phyloP scores from a whole-genome alignment of 2,329 filamentous ascomycete species.

The Calycina herbarum region DNA sequence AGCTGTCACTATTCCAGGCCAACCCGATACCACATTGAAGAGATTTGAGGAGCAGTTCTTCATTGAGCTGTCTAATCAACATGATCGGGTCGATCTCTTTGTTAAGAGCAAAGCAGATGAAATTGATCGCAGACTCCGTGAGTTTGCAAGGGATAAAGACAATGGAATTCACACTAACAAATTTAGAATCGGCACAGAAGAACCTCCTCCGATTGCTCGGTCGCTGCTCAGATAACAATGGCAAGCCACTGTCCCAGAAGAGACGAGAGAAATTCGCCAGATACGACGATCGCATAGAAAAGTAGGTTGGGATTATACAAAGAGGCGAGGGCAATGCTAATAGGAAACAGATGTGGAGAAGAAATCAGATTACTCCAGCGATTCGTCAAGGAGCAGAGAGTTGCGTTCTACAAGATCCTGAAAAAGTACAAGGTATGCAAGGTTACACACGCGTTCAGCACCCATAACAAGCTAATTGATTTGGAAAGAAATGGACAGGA shows the following conservation, averaged over 20 bases:
- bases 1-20: slow-evolving; percentile 74
- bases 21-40: slow-evolving; percentile 56
- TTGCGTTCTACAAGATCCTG: slow-evolving; percentile 78
- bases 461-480: slow-evolving; percentile 13
- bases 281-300: slow-evolving; percentile 34
- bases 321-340: slow-evolving; percentile 15
- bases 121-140: slow-evolving; percentile 68
- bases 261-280: slow-evolving; percentile 33
- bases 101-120: slow-evolving; percentile 79
- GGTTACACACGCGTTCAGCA: neutral
- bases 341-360: slow-evolving; percentile 56
- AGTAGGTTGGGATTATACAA: slow-evolving; percentile 20
- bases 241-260: slow-evolving; percentile 31
- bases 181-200: slow-evolving; percentile 30
- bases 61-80: slow-evolving; percentile 68
- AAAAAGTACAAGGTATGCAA: slow-evolving; percentile 75
- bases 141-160: slow-evolving; percentile 30
- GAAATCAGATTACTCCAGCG: slow-evolving; percentile 70
- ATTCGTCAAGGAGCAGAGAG: slow-evolving; percentile 71
- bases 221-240: slow-evolving; percentile 28
- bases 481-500: slow-evolving; percentile 72
- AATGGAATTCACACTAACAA: slow-evolving; percentile 15
- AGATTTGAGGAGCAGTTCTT: slow-evolving; percentile 74
- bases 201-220: slow-evolving; percentile 29
- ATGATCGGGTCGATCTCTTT: slow-evolving; percentile 76